phyloP scores from a whole-genome alignment of 2,329 filamentous ascomycete species.

The Aspergillus vadensis region DNA sequence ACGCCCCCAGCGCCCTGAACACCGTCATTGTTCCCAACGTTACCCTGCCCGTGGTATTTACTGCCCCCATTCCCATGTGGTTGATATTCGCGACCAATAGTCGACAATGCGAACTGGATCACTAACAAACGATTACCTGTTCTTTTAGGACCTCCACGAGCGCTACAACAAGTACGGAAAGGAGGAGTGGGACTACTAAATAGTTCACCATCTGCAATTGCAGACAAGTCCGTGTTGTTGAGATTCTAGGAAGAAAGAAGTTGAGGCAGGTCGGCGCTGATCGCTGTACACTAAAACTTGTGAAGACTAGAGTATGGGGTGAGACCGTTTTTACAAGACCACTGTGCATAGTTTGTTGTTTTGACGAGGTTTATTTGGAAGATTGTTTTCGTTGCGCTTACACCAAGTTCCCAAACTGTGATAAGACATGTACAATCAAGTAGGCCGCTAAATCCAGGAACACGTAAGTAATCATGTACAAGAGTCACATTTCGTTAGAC shows the following conservation, averaged over 20 bases:
- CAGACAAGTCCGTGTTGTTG: constrained; percentile 17
- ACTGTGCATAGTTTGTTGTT: constrained; percentile 37
- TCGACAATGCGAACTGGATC: neutral
- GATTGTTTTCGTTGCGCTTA: constrained; percentile 29
- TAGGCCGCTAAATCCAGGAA: constrained; percentile 3
- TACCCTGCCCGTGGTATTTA: constrained; percentile 78
- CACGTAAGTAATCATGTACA: constrained; percentile 19
- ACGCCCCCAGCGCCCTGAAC: constrained; percentile 94
- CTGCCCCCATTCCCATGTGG: neutral
- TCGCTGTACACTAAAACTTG: constrained; percentile 39
- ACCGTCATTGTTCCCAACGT: constrained; percentile 92
- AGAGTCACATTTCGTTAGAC: constrained; percentile 22
- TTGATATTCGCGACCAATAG: neutral
- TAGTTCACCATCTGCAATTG: constrained; percentile 12
- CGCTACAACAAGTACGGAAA: constrained; percentile 99
- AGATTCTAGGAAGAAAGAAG: constrained; percentile 5
- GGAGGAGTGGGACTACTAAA: constrained; percentile 68
- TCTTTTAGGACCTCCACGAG: constrained; percentile 77
- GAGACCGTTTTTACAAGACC: constrained; percentile 26
- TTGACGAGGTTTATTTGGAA: constrained; percentile 33
- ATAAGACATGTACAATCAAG: constrained; percentile 2
- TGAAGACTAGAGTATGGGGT: constrained; percentile 28
- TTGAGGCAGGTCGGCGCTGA: constrained; percentile 17
- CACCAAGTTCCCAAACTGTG: constrained; percentile 3
- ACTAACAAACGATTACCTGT: neutral